These are phyloP conservation scores for Penstemon barbatus DNA, from an alignment of 257 asterid species.

Conservation along the genomic window DNA sequence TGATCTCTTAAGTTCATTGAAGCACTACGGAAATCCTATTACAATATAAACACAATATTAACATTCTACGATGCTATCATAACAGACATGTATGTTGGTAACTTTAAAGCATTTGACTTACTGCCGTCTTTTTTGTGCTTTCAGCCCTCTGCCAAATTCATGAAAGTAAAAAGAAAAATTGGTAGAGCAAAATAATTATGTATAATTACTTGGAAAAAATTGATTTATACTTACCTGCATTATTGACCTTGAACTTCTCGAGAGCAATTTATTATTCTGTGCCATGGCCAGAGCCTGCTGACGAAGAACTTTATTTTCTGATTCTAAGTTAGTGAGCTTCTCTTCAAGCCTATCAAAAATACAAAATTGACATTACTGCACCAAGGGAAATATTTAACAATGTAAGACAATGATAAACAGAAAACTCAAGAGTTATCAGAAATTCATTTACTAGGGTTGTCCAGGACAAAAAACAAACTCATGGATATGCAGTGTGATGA, in stretches of 20 bases:
- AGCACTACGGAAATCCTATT: slow-evolving; percentile 72
- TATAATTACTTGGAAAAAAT: slow-evolving; percentile 20
- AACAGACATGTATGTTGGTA: slow-evolving; percentile 12
- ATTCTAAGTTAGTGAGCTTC: slow-evolving; percentile 85
- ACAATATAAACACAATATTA: slow-evolving; percentile 22
- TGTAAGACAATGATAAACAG: slow-evolving; percentile 24
- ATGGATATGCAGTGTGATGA: no score
- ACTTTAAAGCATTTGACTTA: slow-evolving; percentile 45
- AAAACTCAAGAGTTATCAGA: slow-evolving; percentile 10
- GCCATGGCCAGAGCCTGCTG: slow-evolving; percentile 99
- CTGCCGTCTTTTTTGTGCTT: slow-evolving; percentile 48
- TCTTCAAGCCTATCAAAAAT: slow-evolving; percentile 79
- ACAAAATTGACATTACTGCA: slow-evolving; percentile 30
- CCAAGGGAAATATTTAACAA: slow-evolving; percentile 7
- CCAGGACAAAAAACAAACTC: background rate
- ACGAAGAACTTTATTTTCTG: slow-evolving; percentile 94
- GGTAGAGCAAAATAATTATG: slow-evolving; percentile 34
- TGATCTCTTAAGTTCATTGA: slow-evolving; percentile 67
- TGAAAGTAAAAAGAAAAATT: slow-evolving; percentile 27
- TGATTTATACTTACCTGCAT: slow-evolving; percentile 61
- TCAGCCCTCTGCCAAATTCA: slow-evolving; percentile 64
- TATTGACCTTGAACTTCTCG: slow-evolving; percentile 79
- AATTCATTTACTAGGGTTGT: slow-evolving; percentile 1
- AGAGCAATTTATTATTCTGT: slow-evolving; percentile 69
- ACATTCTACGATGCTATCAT: slow-evolving; percentile 20